Conservation (phyloP, 2,329 filamentous ascomycete species). For the Akanthomyces lecanii region DNA sequence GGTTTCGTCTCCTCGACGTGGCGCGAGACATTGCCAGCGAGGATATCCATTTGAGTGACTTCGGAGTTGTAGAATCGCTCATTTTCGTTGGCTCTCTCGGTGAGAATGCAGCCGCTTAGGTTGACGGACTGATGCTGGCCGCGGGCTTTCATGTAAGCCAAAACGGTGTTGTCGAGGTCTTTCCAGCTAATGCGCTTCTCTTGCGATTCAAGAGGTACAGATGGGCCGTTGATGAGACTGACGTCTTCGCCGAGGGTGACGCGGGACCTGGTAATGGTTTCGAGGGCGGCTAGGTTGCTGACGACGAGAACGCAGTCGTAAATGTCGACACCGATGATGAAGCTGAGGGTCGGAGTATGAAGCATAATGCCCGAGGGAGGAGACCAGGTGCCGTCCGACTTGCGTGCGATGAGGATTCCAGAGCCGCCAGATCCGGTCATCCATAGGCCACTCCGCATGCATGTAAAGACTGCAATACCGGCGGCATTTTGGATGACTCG, state of each 20-base stretch:
- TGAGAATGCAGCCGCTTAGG: slow-evolving; percentile 52
- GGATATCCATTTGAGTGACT: slow-evolving; percentile 51
- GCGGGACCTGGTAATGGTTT: slow-evolving; percentile 75
- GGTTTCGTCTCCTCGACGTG: slow-evolving; percentile 51
- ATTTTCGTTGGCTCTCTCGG: slow-evolving; percentile 56
- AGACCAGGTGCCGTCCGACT: slow-evolving; percentile 84
- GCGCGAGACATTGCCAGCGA: slow-evolving; percentile 53
- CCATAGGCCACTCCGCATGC: slow-evolving; percentile 91
- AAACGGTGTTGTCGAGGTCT: slow-evolving; percentile 50
- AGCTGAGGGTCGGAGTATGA: slow-evolving; percentile 83
- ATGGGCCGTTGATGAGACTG: slow-evolving; percentile 69
- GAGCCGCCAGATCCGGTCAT: slow-evolving; percentile 87
- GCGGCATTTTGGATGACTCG: slow-evolving; percentile 85
- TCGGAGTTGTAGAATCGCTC: slow-evolving; percentile 52
- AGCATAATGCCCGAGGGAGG: slow-evolving; percentile 86
- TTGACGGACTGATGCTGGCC: slow-evolving; percentile 53
- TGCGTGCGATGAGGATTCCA: slow-evolving; percentile 78
- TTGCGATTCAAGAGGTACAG: slow-evolving; percentile 51
- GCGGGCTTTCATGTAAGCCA: slow-evolving; percentile 56
- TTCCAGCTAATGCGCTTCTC: slow-evolving; percentile 50
- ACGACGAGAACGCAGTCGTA: slow-evolving; percentile 95
- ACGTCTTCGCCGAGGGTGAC: slow-evolving; percentile 81
- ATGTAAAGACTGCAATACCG: slow-evolving; percentile 89
- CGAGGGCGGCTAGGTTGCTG: slow-evolving; percentile 78
- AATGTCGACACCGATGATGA: slow-evolving; percentile 87